phyloP scores from a whole-genome alignment of 306 rosid species.

The Quercus berberidifolia region DNA sequence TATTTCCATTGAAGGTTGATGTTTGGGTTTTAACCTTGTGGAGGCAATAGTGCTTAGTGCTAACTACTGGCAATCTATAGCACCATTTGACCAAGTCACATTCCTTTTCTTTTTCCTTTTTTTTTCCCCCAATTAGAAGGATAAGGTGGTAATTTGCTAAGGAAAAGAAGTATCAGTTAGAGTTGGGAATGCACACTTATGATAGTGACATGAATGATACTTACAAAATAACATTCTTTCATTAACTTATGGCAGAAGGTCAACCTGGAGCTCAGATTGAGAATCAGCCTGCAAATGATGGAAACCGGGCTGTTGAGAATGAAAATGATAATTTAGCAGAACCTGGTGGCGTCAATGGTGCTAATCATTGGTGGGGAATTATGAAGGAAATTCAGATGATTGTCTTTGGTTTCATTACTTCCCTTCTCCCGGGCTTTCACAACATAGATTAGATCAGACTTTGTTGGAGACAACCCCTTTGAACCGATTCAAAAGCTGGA shows the following conservation, averaged over 20 bases:
- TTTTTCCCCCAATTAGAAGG: no score
- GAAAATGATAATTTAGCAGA: constrained; percentile 56
- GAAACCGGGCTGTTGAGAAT: constrained; percentile 35
- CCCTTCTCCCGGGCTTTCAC: constrained; percentile 95
- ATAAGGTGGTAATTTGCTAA: neutral
- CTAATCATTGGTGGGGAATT: constrained; percentile 89
- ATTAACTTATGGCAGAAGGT: constrained; percentile 46
- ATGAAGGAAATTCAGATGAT: constrained; percentile 93
- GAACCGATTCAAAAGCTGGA: constrained; percentile 2
- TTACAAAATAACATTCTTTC: neutral
- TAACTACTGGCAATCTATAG: no score
- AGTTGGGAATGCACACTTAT: neutral
- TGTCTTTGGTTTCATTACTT: constrained; percentile 89
- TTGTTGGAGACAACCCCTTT: neutral
- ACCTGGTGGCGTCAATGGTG: constrained; percentile 56
- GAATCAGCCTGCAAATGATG: constrained; percentile 52
- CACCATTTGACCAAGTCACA: no score
- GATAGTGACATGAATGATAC: neutral
- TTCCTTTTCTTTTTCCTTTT: no score
- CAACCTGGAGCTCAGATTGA: constrained; percentile 52
- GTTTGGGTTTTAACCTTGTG: no score
- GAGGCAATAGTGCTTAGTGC: no score
- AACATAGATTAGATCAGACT: constrained; percentile 55
- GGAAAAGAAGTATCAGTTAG: neutral
- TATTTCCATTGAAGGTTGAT: no score